A percentile compares a stretch with the other conserved stretches of the same genome.
These are phyloP conservation scores for Astragalus membranaceus DNA, from an alignment of 306 rosid species.

Conservation along the genomic window DNA sequence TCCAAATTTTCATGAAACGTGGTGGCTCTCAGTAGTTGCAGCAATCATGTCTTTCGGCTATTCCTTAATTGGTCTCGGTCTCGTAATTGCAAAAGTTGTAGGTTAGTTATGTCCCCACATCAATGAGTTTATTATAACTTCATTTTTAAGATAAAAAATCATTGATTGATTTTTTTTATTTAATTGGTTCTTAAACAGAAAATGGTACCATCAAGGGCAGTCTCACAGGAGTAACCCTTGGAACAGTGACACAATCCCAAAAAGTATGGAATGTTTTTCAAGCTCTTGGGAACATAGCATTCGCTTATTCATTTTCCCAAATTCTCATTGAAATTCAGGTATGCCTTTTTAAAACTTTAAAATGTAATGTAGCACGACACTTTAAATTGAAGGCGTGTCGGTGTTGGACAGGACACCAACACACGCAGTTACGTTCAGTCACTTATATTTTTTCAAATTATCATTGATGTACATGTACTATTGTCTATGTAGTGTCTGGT, in stretches of 20 bases:
- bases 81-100: conserved; percentile 41
- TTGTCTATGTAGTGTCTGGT: too few relatives aligned
- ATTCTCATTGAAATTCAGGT: conserved; percentile 67
- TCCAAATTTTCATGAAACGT: conserved; percentile 39
- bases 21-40: conserved; percentile 56
- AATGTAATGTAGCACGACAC: too few relatives aligned
- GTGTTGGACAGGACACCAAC: too few relatives aligned
- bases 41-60: conserved; percentile 52
- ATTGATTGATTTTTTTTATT: not conserved
- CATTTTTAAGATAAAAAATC: not conserved
- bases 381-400: too few relatives aligned
- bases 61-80: conserved; percentile 44
- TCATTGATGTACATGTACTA: too few relatives aligned
- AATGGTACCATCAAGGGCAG: conserved; percentile 39
- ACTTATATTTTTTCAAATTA: not conserved
- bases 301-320: conserved; percentile 45
- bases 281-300: conserved; percentile 58
- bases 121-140: not conserved
- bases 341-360: not conserved
- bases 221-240: conserved; percentile 36
- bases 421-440: too few relatives aligned
- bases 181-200: conserved; percentile 24
- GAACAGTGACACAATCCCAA: conserved; percentile 24
- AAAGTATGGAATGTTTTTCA: conserved; percentile 45
- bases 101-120: conserved; percentile 27